Evolutionary conservation across 1,284 basidiomycete species (phyloP).

Genomic region (Trametes pubescens): DNA sequence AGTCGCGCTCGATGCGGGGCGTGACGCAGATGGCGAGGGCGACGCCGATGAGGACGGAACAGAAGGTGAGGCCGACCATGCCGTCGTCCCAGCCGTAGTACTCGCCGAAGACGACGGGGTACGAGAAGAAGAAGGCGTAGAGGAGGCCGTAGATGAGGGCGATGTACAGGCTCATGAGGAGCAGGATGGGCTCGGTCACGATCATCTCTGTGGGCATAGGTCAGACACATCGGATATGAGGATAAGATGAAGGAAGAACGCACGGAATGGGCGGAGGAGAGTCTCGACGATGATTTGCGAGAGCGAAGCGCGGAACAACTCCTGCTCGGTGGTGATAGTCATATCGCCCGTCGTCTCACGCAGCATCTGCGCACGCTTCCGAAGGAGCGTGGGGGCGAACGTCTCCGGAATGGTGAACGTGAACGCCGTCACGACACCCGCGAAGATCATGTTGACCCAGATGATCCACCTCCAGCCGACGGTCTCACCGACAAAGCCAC

Average conservation of each 20-base stretch:
- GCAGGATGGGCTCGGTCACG: constrained; percentile 68
- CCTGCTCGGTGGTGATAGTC: constrained; percentile 65
- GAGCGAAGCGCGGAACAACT: constrained; percentile 65
- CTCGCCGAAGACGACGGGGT: constrained; percentile 63
- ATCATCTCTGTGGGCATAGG: constrained; percentile 56
- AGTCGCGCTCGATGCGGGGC: constrained; percentile 46
- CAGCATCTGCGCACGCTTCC: constrained; percentile 37
- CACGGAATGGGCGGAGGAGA: constrained; percentile 55
- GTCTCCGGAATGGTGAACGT: constrained; percentile 60
- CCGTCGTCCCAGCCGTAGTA: constrained; percentile 62
- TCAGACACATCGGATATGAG: neutral
- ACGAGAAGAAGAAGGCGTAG: constrained; percentile 64
- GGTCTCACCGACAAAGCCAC: constrained; percentile 54
- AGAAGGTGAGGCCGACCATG: constrained; percentile 74
- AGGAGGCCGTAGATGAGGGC: constrained; percentile 73
- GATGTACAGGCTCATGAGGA: constrained; percentile 74
- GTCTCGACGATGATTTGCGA: constrained; percentile 53
- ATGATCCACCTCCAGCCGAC: constrained; percentile 56
- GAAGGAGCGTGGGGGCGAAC: constrained; percentile 61
- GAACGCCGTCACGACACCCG: constrained; percentile 53
- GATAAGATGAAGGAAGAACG: constrained; percentile 10
- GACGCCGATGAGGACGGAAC: constrained; percentile 74
- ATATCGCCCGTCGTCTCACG: constrained; percentile 53
- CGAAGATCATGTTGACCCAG: constrained; percentile 61
- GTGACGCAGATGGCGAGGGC: constrained; percentile 59